These are phyloP conservation scores for Jacaranda copaia DNA, from an alignment of 257 asterid genomes.

Conservation along the genomic window DNA sequence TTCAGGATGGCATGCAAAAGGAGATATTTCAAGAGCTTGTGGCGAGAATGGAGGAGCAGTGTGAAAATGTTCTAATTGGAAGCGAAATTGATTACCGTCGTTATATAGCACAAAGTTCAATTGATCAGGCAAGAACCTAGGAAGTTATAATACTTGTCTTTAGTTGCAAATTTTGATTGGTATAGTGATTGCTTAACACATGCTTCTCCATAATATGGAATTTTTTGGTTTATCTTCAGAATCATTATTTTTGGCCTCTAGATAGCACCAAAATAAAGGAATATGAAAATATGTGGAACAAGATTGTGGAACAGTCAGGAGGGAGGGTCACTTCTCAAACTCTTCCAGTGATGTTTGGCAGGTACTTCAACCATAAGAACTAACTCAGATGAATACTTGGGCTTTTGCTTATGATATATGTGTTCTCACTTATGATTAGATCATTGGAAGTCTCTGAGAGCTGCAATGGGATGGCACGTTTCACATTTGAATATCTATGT, in stretches of 20 bases:
- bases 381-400: slow-evolving; percentile 16
- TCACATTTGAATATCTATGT: slow-evolving; percentile 84
- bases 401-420: slow-evolving; percentile 26
- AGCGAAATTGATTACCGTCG: slow-evolving; percentile 97
- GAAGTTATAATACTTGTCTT: slow-evolving; percentile 14
- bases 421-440: slow-evolving; percentile 51
- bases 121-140: slow-evolving; percentile 70
- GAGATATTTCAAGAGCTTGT: slow-evolving; percentile 84
- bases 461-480: slow-evolving; percentile 87
- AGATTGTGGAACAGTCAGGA: slow-evolving; percentile 54
- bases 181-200: background rate
- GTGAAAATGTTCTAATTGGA: slow-evolving; percentile 77
- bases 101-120: slow-evolving; percentile 68
- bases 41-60: slow-evolving; percentile 72
- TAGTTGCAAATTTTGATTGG: slow-evolving; percentile 11
- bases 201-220: slow-evolving; percentile 29
- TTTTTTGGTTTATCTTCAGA: slow-evolving; percentile 54
- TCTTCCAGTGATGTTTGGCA: slow-evolving; percentile 95
- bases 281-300: slow-evolving; percentile 72
- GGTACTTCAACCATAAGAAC: slow-evolving; percentile 47
- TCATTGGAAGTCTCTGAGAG: slow-evolving; percentile 79
- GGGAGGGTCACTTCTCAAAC: slow-evolving; percentile 62
- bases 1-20: slow-evolving; percentile 98
- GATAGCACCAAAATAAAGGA: slow-evolving; percentile 52
- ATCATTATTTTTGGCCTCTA: slow-evolving; percentile 85